Percentiles rank a stretch among this genome's conserved stretches.
Conservation (phyloP, 164 flowering plant genomes). For the Kingdonia uniflora region DNA sequence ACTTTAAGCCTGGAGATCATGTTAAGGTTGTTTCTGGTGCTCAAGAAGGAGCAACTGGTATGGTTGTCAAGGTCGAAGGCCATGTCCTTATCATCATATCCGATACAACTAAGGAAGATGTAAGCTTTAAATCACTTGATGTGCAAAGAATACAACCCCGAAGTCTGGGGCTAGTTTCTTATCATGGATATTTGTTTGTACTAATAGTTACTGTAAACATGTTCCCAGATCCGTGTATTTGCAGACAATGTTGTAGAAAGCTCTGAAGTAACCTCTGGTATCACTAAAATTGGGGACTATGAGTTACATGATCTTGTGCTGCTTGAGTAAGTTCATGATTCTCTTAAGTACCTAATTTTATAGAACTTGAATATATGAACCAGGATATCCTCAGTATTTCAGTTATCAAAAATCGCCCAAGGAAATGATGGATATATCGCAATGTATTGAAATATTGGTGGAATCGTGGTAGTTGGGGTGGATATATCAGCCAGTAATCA, state of each 20-base stretch:
- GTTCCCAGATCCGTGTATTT: slow-evolving; percentile 74
- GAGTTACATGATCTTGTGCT: slow-evolving; percentile 95
- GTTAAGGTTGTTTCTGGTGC: slow-evolving; percentile 93
- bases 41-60: slow-evolving; percentile 93
- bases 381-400: too few relatives aligned
- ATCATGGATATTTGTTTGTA: not conserved
- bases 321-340: slow-evolving; percentile 56
- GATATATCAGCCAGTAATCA: too few relatives aligned
- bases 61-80: slow-evolving; percentile 90
- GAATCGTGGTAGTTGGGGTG: too few relatives aligned
- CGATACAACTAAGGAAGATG: slow-evolving; percentile 93
- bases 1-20: slow-evolving; percentile 91
- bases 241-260: slow-evolving; percentile 96
- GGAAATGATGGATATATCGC: too few relatives aligned
- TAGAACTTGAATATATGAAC: too few relatives aligned
- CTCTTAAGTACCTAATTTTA: not conserved
- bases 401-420: too few relatives aligned
- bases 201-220: slow-evolving; percentile 3
- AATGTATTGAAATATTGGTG: too few relatives aligned
- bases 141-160: not conserved
- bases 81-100: slow-evolving; percentile 80
- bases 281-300: slow-evolving; percentile 86
- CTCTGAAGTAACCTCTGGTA: slow-evolving; percentile 92
- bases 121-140: slow-evolving; percentile 22
- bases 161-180: slow-evolving; percentile 2